A percentile compares a stretch with the other conserved stretches of the same genome.
Evolutionary conservation across 1,284 basidiomycete species (phyloP).

Genomic region (Malassezia globosa): DNA sequence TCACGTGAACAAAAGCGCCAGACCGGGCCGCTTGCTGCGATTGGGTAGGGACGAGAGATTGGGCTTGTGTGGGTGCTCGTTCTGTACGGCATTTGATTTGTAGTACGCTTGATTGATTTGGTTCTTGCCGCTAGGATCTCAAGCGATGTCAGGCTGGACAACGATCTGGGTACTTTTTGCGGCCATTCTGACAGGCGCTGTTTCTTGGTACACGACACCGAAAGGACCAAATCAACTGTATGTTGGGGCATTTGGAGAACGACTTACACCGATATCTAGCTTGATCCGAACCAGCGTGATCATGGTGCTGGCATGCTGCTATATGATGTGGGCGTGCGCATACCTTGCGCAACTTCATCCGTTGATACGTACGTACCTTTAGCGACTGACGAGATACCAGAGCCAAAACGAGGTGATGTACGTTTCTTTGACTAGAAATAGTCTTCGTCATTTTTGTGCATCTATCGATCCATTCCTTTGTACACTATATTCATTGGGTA

Average conservation of each 20-base stretch:
- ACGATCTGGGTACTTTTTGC: slow-evolving; percentile 37
- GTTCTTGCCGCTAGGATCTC: no score
- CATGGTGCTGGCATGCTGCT: slow-evolving; percentile 42
- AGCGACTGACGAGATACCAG: slow-evolving; percentile 9
- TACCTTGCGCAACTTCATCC: slow-evolving; percentile 46
- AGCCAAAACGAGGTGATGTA: slow-evolving; percentile 35
- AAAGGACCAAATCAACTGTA: slow-evolving; percentile 47
- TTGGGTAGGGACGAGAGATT: no score
- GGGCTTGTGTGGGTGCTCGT: no score
- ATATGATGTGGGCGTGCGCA: slow-evolving; percentile 46
- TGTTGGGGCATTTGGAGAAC: slow-evolving; percentile 2
- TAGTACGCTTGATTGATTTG: no score
- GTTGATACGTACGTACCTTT: slow-evolving; percentile 37
- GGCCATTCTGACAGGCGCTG: slow-evolving; percentile 26
- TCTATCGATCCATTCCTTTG: not conserved
- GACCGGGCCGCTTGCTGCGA: not conserved
- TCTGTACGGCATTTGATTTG: no score
- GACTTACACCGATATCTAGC: slow-evolving; percentile 13
- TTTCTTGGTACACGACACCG: slow-evolving; percentile 32
- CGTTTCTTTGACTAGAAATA: slow-evolving; percentile 32
- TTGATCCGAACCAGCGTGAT: slow-evolving; percentile 37
- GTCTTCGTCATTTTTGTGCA: no score
- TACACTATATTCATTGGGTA: not conserved
- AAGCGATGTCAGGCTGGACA: slow-evolving; percentile 43
- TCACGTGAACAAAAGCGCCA: slow-evolving; percentile 2